A percentile compares a stretch with the other conserved stretches of the same genome.
phyloP scores from a whole-genome alignment of 1,139 yeast species.

The Kodamaea fungicola region DNA sequence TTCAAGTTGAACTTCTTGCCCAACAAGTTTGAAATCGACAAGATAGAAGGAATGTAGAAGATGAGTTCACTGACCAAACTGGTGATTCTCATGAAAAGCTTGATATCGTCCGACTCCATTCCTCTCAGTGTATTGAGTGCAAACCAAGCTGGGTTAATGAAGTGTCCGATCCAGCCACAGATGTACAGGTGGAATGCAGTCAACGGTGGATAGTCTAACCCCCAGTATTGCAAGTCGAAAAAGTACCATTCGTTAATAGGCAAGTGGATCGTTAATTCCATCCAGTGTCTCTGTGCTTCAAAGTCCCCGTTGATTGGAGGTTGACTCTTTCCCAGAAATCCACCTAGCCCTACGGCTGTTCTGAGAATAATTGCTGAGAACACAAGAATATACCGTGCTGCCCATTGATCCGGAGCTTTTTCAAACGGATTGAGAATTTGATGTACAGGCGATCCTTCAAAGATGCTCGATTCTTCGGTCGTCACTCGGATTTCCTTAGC shows the following conservation, averaged over 20 bases:
- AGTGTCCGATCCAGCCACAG: conserved; percentile 67
- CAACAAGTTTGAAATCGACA: conserved; percentile 63
- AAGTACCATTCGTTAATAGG: conserved; percentile 83
- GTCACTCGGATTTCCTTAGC: conserved; percentile 1
- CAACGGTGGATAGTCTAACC: conserved; percentile 94
- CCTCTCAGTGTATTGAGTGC: conserved; percentile 72
- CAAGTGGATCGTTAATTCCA: conserved; percentile 79
- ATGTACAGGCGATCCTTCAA: conserved; percentile 33
- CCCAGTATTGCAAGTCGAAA: conserved; percentile 91
- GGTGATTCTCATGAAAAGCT: conserved; percentile 80
- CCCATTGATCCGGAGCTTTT: conserved; percentile 83
- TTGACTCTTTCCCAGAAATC: conserved; percentile 67
- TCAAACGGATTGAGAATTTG: conserved; percentile 40
- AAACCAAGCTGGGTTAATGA: conserved; percentile 72
- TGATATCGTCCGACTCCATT: conserved; percentile 59
- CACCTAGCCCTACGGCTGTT: conserved; percentile 85
- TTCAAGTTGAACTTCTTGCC: conserved; percentile 53
- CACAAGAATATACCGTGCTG: conserved; percentile 74
- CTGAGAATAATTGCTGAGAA: conserved; percentile 73
- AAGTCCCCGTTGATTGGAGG: conserved; percentile 92
- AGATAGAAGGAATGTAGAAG: conserved; percentile 76
- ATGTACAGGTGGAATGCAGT: conserved; percentile 91
- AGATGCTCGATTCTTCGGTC: conserved; percentile 10
- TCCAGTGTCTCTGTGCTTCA: conserved; percentile 98
- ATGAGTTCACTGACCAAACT: conserved; percentile 72